Percentiles rank a stretch among this genome's conserved stretches.
Evolutionary conservation across 2,329 filamentous ascomycete species (phyloP).

Genomic region (Epichloe uncinata): DNA sequence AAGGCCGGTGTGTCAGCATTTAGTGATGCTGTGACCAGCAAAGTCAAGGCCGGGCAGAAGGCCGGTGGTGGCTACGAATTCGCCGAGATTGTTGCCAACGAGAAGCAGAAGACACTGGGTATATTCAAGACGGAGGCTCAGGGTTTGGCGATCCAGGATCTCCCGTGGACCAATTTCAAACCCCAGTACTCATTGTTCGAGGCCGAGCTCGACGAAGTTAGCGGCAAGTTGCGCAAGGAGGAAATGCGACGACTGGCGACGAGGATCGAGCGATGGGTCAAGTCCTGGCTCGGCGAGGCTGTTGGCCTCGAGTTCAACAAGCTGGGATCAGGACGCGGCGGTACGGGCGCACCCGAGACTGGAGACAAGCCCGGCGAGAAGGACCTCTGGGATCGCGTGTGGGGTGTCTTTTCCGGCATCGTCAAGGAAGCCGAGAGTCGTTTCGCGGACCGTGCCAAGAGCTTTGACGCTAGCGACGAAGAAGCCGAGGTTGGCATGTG

Average conservation of each 20-base stretch:
- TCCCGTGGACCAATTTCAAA: constrained; percentile 78
- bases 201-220: constrained; percentile 85
- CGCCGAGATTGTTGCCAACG: constrained; percentile 75
- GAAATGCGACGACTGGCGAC: constrained; percentile 91
- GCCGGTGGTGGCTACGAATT: constrained; percentile 87
- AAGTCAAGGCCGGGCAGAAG: constrained; percentile 88
- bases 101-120: constrained; percentile 64
- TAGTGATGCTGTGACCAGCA: constrained; percentile 67
- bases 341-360: constrained; percentile 64
- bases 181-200: constrained; percentile 69
- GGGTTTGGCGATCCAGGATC: constrained; percentile 61
- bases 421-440: constrained; percentile 75
- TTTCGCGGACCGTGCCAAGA: constrained; percentile 79
- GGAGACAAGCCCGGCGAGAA: constrained; percentile 69
- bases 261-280: constrained; percentile 87
- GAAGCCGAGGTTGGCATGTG: constrained; percentile 89
- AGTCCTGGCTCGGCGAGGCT: constrained; percentile 72
- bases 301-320: constrained; percentile 93
- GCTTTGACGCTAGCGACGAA: constrained; percentile 82
- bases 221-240: constrained; percentile 72
- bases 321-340: constrained; percentile 75
- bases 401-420: constrained; percentile 70
- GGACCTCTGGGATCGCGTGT: constrained; percentile 91
- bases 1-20: constrained; percentile 78
- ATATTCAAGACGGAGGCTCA: constrained; percentile 66